Base-by-base conservation (phyloP, 1,284 basidiomycete genomes). In the Leccinum ponderosum region DNA sequence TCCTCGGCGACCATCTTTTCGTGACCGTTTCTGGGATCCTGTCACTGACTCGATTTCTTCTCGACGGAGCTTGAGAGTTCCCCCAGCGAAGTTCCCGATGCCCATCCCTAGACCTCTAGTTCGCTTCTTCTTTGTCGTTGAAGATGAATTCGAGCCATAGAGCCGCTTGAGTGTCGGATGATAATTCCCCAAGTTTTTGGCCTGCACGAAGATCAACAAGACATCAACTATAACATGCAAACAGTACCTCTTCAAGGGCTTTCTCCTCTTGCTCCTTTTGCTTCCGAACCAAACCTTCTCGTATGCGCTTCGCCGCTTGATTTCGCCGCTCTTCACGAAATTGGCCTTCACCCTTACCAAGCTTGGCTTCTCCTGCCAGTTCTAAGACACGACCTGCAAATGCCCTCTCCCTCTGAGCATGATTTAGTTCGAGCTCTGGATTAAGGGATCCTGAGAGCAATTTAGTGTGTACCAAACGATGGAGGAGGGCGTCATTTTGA, bases 151-250 rank as follows among this genome's bases (percentile, higher is more conserved):
- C 1, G 78, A 72, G 37, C 83, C 83, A 67, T 86, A 91, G 4
- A 88, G 63, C 62, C 81, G 84, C 70, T 92, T 93, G 58, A 93
- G 76, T 8, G 81, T 78, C 37, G 88, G 90, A 66, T 93, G 90
- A 69, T 92, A 93, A 70, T 91, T 93, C 15, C 91, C 91, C 60
- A 90, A 67, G 63, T 89, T 82, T 74, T 93, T 93, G 3, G 90
- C 90, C 91, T 87, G 53, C 29, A 29, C 58, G 48, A 47, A 59
- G 48, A 61, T 67, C 42, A 65, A 55, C 14, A 54, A 48, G 53
- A 33, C 3, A 14, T 52, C 6, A n/a, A 55, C 12, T 3, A 20
- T 17, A 20, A 47, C 11, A 22, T 39, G 17, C 6, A 56, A 53
- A 37, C 44, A 57, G 29, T 65, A 91, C 91, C 84, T 91, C 87